These are phyloP conservation scores for Senecio squalidus DNA, from an alignment of 140 eudicot species.

Conservation along the genomic window DNA sequence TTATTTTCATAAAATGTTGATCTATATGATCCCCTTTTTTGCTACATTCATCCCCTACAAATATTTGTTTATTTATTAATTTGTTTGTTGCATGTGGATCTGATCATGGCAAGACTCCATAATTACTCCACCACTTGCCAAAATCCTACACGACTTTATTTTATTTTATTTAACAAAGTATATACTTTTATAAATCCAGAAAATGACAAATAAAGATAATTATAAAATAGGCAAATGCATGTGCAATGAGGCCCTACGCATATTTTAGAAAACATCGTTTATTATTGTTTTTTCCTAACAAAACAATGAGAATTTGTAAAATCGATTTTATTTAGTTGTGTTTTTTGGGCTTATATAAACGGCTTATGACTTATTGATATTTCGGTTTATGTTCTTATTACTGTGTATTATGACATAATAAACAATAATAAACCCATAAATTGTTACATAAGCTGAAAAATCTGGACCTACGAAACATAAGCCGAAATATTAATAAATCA, in stretches of 20 bases:
- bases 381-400: too few species aligned
- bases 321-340: too few species aligned
- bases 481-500: too few species aligned
- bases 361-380: too few species aligned
- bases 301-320: too few species aligned
- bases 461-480: too few species aligned
- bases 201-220: constrained; percentile 19
- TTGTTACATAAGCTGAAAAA: too few species aligned
- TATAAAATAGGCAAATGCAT: constrained; percentile 21
- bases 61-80: not conserved
- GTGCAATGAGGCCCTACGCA: constrained; percentile 30
- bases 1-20: too few species aligned
- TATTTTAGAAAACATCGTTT: constrained; percentile 2
- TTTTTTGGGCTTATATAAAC: too few species aligned
- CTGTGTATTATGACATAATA: too few species aligned
- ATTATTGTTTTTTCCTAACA: not conserved
- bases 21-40: too few species aligned
- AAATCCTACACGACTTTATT: constrained; percentile 20
- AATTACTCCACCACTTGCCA: constrained; percentile 21
- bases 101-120: constrained; percentile 24
- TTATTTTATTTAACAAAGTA: not conserved
- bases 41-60: constrained; percentile 4
- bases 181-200: not conserved
- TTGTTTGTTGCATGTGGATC: constrained; percentile 22
- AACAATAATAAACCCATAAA: too few species aligned